Evolutionary conservation across 2,329 filamentous ascomycete species (phyloP), one percentile per base, ranked within the genome.

Genomic region (Cladosporium oxysporum): DNA sequence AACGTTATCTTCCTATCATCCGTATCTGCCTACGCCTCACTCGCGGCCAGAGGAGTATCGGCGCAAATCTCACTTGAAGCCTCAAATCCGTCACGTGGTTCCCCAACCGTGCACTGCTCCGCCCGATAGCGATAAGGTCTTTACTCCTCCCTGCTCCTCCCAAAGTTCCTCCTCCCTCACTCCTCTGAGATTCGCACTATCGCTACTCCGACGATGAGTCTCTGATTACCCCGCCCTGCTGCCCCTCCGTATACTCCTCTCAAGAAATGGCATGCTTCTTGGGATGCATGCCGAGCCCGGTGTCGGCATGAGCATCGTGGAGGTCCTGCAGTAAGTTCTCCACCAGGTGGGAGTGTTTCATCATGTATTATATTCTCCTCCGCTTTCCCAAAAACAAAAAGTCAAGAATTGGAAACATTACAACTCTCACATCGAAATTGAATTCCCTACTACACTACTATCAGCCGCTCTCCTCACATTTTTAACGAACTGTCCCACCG

Each of bases 91-190:
- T 58, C 53, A 58, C 53, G 53, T 58, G 53, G 53, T 33, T 31
- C 53, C 53, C 53, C 53, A 58, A 26, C 31, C 53, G 53, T 58
- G 53, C 53, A 26, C 53, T 37, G 53, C n/a, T 33, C 31, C 53
- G 29, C 53, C 21, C 2, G 53, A 58, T 58, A 58, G 35, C 18
- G 53, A 58, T 58, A 58, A 58, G 33, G 31, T 18, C n/a, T 58
- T 35, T 31, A 58, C 53, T 58, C 53, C 53, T 58, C 53, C 53
- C 53, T 58, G 53, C 53, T 58, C 53, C 53, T 58, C 53, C 53
- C 53, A 33, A 21, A 18, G 28, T 57, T 28, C 49, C 28, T 28
- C 49, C 28, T 28, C 49, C 28, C 21, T 28, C 18, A 26, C 23
- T 53, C 49, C 49, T 53, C 23, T 28, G 23, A 28, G 11, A 28